Conservation (phyloP, 2,329 filamentous ascomycete species). For the Colletotrichum sp. region DNA sequence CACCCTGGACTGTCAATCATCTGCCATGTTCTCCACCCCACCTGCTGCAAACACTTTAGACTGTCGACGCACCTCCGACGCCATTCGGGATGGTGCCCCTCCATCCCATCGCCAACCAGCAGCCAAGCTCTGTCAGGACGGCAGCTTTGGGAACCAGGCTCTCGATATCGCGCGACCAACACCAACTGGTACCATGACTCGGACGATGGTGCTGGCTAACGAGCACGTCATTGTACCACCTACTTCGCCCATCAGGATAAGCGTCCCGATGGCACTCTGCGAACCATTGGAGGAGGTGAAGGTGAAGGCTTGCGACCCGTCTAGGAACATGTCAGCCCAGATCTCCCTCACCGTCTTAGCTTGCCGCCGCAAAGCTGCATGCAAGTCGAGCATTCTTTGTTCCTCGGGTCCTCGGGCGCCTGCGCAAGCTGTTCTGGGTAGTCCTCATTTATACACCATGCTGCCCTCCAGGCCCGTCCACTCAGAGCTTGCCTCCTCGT, state of each 20-base stretch:
- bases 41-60: constrained; percentile 6
- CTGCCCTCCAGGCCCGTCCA: neutral
- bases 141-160: neutral
- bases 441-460: neutral
- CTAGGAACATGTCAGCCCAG: neutral
- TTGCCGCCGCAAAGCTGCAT: neutral
- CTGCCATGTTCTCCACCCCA: neutral
- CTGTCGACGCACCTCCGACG: neutral
- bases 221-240: neutral
- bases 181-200: neutral
- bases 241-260: neutral
- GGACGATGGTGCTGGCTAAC: neutral
- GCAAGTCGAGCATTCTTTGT: neutral
- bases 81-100: neutral
- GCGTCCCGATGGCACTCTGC: neutral
- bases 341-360: neutral
- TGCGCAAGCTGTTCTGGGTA: neutral
- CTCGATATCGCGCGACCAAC: neutral
- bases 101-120: neutral
- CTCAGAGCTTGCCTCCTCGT: neutral
- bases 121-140: neutral
- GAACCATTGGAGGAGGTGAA: neutral
- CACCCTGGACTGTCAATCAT: neutral
- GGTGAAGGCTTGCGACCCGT: neutral
- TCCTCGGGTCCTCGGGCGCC: neutral